Conservation (phyloP, 352 stramenopile species). For the Phytophthora lateralis region DNA sequence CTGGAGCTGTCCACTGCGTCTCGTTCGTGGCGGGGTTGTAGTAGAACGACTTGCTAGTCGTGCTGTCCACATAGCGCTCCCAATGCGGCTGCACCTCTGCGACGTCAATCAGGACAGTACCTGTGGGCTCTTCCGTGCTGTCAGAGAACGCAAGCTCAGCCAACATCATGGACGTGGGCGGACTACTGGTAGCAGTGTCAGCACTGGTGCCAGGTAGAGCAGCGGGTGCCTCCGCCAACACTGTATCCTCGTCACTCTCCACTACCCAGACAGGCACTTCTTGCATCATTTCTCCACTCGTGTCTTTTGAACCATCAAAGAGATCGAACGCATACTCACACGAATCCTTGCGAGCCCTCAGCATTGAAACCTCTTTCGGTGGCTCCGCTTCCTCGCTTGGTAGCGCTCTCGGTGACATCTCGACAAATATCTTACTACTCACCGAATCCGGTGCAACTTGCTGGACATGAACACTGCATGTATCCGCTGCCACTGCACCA, state of each 20-base stretch:
- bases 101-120: background rate
- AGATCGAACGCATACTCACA: slow-evolving; percentile 24
- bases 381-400: background rate
- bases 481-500: background rate
- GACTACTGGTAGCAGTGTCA: background rate
- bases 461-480: slow-evolving; percentile 8
- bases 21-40: slow-evolving; percentile 44
- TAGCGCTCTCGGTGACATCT: background rate
- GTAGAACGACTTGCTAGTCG: slow-evolving; percentile 62
- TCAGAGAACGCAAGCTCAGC: slow-evolving; percentile 13
- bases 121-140: background rate
- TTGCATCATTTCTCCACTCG: slow-evolving; percentile 9
- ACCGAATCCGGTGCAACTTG: slow-evolving; percentile 2
- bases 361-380: background rate
- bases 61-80: slow-evolving; percentile 59
- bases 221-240: background rate
- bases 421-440: slow-evolving; percentile 4
- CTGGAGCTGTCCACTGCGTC: slow-evolving; percentile 50
- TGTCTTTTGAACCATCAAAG: slow-evolving; percentile 14
- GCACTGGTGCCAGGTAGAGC: slow-evolving; percentile 7
- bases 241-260: background rate
- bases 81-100: slow-evolving; percentile 26
- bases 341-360: slow-evolving; percentile 19
- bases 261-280: background rate
- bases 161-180: slow-evolving; percentile 2